phyloP scores from a whole-genome alignment of 352 stramenopile species.

The Phytophthora hibernalis region DNA sequence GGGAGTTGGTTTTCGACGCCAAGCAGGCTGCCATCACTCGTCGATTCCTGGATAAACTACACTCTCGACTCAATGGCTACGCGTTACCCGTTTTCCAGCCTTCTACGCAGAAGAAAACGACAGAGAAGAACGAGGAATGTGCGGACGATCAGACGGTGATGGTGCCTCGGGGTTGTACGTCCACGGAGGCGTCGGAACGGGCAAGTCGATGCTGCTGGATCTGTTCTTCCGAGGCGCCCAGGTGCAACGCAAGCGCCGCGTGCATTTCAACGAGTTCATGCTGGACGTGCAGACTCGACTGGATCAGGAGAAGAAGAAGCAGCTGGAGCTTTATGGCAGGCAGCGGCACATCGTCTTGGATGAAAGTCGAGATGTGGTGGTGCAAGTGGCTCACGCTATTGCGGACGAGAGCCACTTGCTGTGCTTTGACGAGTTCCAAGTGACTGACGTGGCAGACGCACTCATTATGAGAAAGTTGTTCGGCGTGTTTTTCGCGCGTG shows the following conservation, averaged over 20 bases:
- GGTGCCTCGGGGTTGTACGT: slow-evolving; percentile 93
- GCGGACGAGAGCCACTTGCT: slow-evolving; percentile 91
- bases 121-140: not conserved
- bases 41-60: slow-evolving; percentile 69
- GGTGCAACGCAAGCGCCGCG: slow-evolving; percentile 82
- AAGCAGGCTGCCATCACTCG: slow-evolving; percentile 39
- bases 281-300: slow-evolving; percentile 95
- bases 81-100: slow-evolving; percentile 45
- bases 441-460: slow-evolving; percentile 97
- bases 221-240: slow-evolving; percentile 87
- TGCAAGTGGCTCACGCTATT: slow-evolving; percentile 87
- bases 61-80: slow-evolving; percentile 61
- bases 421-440: slow-evolving; percentile 99
- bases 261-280: slow-evolving; percentile 99
- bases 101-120: not conserved
- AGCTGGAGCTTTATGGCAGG: slow-evolving; percentile 79
- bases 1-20: slow-evolving; percentile 38
- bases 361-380: slow-evolving; percentile 72
- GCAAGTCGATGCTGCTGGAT: slow-evolving; percentile 98
- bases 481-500: slow-evolving; percentile 85
- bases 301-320: slow-evolving; percentile 89
- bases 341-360: slow-evolving; percentile 88
- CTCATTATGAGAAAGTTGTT: slow-evolving; percentile 98
- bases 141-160: slow-evolving; percentile 34
- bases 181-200: slow-evolving; percentile 94